Conservation (phyloP, 148 eudicot genomes). For the Cornus kousa region DNA sequence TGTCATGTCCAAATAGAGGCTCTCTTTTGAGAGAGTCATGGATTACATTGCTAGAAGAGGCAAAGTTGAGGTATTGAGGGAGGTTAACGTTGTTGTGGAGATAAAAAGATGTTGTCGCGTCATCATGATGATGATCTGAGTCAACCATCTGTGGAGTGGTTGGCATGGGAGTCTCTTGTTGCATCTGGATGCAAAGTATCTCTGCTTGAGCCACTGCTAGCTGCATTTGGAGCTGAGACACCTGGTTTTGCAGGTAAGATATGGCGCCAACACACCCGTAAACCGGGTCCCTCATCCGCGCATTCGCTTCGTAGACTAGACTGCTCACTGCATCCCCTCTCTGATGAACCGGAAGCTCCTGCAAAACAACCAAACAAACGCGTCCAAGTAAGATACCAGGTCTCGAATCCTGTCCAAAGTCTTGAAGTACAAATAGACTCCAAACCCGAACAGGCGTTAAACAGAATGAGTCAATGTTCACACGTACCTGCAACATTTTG, state of each 20-base stretch:
- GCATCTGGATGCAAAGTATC: slow-evolving; percentile 87
- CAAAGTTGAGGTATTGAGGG: slow-evolving; percentile 38
- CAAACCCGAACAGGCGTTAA: too few relatives aligned
- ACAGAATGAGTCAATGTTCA: too few relatives aligned
- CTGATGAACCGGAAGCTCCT: slow-evolving; percentile 78
- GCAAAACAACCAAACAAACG: not conserved
- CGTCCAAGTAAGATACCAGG: too few relatives aligned
- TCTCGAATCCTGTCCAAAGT: too few relatives aligned
- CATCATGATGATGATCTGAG: not conserved
- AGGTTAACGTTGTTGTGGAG: slow-evolving; percentile 26
- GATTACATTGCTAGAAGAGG: slow-evolving; percentile 47
- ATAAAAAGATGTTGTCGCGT: slow-evolving; percentile 26
- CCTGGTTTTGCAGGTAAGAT: slow-evolving; percentile 76
- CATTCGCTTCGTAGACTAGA: slow-evolving; percentile 82
- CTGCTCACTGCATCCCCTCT: slow-evolving; percentile 90
- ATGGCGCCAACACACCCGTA: slow-evolving; percentile 91
- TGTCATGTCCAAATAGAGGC: slow-evolving; percentile 59
- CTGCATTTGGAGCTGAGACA: slow-evolving; percentile 88
- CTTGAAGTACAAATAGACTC: too few relatives aligned
- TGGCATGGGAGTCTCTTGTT: slow-evolving; percentile 45
- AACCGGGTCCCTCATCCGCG: slow-evolving; percentile 78
- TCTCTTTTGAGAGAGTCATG: slow-evolving; percentile 65
- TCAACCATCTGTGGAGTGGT: slow-evolving; percentile 12
- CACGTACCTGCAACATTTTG: slow-evolving; percentile 73
- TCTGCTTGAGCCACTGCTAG: slow-evolving; percentile 90